Evolutionary conservation across 2,329 filamentous ascomycete species (phyloP), one percentile per base, ranked within the genome.

Genomic region (Dendrostoma leiphaemia): DNA sequence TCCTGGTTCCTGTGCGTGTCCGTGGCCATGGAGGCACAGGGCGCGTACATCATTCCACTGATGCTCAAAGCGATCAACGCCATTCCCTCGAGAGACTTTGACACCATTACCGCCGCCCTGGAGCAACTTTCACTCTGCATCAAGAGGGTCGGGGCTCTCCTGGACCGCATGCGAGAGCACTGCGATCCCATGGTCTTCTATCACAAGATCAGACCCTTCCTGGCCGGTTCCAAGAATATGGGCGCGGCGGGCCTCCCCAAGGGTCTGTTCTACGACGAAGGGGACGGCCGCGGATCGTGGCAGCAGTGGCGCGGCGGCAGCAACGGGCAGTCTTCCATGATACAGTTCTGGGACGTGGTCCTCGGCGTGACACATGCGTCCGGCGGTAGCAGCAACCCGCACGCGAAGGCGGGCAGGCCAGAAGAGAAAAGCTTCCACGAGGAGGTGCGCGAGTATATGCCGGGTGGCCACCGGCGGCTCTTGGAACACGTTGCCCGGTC

Each of bases 201-300:
- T 71, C 85, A 96, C 70, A 81, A 84, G 40, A 94, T 97, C 61
- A 81, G 93, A 2, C 93, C 93, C 0, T 96, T 90, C 67, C 77
- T 97, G 2, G 91, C 93, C 0, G 93, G 93, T 3, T 92, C 90
- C 69, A 95, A 91, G 72, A 96, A 95, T 69, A 97, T 97, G 93
- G 83, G 78, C 7, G 83, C 87, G 7, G 90, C 90, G 0, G 93
- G 92, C 0, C 77, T 97, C 1, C 90, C 92, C 0, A 81, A 84
- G 12, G 93, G 93, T 0, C 85, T 97, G 6, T 84, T 92, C 51
- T 96, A 96, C 66, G 90, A 96, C 61, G 82, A 89, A 53, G 88
- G 85, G 1, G 76, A 83, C 2, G 86, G 84, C 1, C 75, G 76
- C 13, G 82, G 85, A 0, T 73, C 80, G 32, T 96, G 91, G 79